Conservation (phyloP, 257 asterid genomes). For the Solanum acaule region DNA sequence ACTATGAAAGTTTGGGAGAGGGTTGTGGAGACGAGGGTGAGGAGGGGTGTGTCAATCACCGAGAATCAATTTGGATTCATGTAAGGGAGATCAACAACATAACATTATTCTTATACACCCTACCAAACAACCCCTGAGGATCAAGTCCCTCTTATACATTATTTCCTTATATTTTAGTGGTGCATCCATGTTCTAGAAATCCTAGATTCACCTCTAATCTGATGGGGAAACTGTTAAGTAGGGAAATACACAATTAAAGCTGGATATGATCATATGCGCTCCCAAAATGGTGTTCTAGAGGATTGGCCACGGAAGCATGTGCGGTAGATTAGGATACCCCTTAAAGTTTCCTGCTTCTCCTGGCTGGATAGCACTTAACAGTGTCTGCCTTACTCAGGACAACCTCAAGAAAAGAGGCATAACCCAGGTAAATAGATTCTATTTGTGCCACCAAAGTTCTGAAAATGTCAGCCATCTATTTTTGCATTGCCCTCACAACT, state of each 20-base stretch:
- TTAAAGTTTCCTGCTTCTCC: not conserved
- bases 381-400: not conserved
- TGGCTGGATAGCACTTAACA: not conserved
- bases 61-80: too few species aligned
- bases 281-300: not conserved
- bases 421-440: not conserved
- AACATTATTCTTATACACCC: too few species aligned
- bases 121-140: not conserved
- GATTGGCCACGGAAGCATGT: not conserved
- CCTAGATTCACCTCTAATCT: not conserved
- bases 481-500: not conserved
- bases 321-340: not conserved
- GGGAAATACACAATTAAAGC: not conserved
- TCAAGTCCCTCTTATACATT: not conserved
- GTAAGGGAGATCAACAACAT: too few species aligned
- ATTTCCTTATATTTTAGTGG: not conserved
- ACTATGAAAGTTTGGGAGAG: too few species aligned
- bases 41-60: too few species aligned
- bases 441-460: not conserved
- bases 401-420: not conserved
- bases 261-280: not conserved
- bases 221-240: not conserved
- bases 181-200: not conserved
- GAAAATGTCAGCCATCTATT: not conserved
- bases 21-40: too few species aligned